A percentile compares a stretch with the other conserved stretches of the same genome.
Evolutionary conservation across 306 rosid genomes (phyloP).

Genomic region (Canavalia ensiformis): DNA sequence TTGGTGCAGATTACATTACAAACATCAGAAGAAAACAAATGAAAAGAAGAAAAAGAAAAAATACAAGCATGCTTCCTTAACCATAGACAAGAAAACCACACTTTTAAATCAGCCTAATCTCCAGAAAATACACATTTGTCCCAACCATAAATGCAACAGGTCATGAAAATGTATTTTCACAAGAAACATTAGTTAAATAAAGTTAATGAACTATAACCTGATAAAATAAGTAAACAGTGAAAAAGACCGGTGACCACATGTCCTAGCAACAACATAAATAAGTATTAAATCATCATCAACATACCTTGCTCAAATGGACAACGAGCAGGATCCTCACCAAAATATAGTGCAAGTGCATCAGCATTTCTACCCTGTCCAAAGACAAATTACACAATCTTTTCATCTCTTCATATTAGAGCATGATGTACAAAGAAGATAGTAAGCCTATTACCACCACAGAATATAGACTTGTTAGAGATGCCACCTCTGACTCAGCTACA

Average conservation of each 20-base stretch:
- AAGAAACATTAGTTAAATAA: constrained; percentile 15
- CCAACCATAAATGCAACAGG: constrained; percentile 23
- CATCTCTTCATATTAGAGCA: constrained; percentile 34
- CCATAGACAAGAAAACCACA: constrained; percentile 39
- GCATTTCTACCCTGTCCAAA: constrained; percentile 94
- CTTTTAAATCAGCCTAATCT: constrained; percentile 30
- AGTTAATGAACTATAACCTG: constrained; percentile 7
- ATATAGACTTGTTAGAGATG: constrained; percentile 77
- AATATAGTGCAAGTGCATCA: constrained; percentile 90
- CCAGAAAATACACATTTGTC: constrained; percentile 21
- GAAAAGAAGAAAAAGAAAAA: neutral
- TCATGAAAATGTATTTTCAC: constrained; percentile 35
- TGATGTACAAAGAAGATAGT: constrained; percentile 37
- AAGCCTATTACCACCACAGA: constrained; percentile 78
- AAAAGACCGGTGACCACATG: constrained; percentile 29
- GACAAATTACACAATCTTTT: constrained; percentile 40
- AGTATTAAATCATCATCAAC: constrained; percentile 32
- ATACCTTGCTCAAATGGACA: constrained; percentile 97
- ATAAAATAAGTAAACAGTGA: constrained; percentile 29
- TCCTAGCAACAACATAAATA: constrained; percentile 2
- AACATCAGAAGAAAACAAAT: neutral
- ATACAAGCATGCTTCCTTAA: neutral
- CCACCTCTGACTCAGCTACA: constrained; percentile 84
- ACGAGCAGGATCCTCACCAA: constrained; percentile 93
- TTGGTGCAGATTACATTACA: constrained; percentile 10